Conservation (phyloP, 345 rosid genomes). For the Firmiana major region DNA sequence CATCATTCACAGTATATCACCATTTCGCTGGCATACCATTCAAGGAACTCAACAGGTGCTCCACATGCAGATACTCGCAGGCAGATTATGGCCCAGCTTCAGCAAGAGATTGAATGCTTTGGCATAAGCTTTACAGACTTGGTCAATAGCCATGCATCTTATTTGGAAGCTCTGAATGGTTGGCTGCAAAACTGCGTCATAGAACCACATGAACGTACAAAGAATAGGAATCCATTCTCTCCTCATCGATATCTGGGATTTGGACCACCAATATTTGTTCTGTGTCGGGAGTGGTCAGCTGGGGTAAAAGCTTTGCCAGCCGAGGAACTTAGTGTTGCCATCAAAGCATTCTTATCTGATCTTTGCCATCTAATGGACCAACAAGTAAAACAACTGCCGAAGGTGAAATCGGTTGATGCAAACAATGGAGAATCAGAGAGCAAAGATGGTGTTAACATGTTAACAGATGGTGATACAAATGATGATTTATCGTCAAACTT, state of each 20-base stretch:
- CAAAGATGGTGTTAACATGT: conserved; percentile 20
- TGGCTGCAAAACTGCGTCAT: conserved; percentile 82
- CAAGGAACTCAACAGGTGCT: conserved; percentile 41
- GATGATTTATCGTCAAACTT: conserved; percentile 38
- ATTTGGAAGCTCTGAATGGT: conserved; percentile 69
- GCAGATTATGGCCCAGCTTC: conserved; percentile 57
- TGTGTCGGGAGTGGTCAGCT: conserved; percentile 74
- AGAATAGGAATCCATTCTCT: conserved; percentile 56
- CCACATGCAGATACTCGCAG: conserved; percentile 35
- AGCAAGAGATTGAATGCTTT: conserved; percentile 72
- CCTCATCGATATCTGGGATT: conserved; percentile 49
- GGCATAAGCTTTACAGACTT: conserved; percentile 77
- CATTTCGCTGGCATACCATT: conserved; percentile 85
- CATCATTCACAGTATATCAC: conserved; percentile 93
- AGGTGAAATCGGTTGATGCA: conserved; percentile 28
- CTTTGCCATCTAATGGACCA: conserved; percentile 44
- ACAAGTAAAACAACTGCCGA: conserved; percentile 24
- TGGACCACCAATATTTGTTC: conserved; percentile 77
- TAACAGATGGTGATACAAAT: conserved; percentile 26
- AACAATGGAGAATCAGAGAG: conserved; percentile 27
- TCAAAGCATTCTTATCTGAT: conserved; percentile 55
- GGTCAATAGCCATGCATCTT: conserved; percentile 60
- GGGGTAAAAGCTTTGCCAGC: conserved; percentile 68
- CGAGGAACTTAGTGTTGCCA: conserved; percentile 57
- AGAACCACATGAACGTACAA: conserved; percentile 70